Base-by-base conservation (phyloP, 345 rosid genomes). In the Microcos paniculata region DNA sequence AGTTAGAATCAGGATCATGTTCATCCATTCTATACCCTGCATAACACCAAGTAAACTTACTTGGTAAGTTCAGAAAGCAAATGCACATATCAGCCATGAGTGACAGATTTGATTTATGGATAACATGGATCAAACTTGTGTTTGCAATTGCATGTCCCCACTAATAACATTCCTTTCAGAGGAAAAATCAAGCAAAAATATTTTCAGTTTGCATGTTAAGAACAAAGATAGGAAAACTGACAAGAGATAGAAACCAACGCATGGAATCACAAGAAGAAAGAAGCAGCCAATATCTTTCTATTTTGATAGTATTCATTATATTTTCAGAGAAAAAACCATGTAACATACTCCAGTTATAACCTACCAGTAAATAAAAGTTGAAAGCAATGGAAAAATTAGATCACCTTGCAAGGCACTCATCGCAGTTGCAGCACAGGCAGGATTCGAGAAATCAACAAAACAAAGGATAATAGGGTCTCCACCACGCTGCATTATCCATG, bases 401-500 rank as follows among this genome's bases (percentile, higher is more conserved):
- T 78, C 68, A 94, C 98, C 97, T 92, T 94, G 97, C 87, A 94
- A 90, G 42, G 96, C 90, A 77, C 90, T 90, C 84, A 92, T 80
- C 48, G 98, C 96, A 70, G 97, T 92, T 2, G 96, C 98, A 40
- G 98, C 98, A 76, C 96, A 94, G 15, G 97, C 96, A 56, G 98
- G 88, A 83, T 74, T 85, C 46, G 75, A 84, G 80, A 94, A 92
- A 79, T 94, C 98, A 74, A 94, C 98, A 85, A 92, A 92, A 80
- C 97, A 94, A 70, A 89, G 94, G 71, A 92, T 89, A 75, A 90
- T 82, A 70, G 92, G 93, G 76, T 92, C 97, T 57, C 94, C 95
- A 16, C 92, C 88, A 28, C 94, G 93, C 98, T 90, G 91, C 90
- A 85, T 78, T 55, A 51, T 49, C 12, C 18, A 72, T 43, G 18